Base-by-base conservation (phyloP, 805 yeast species). In the Saccharomyces jurei region DNA sequence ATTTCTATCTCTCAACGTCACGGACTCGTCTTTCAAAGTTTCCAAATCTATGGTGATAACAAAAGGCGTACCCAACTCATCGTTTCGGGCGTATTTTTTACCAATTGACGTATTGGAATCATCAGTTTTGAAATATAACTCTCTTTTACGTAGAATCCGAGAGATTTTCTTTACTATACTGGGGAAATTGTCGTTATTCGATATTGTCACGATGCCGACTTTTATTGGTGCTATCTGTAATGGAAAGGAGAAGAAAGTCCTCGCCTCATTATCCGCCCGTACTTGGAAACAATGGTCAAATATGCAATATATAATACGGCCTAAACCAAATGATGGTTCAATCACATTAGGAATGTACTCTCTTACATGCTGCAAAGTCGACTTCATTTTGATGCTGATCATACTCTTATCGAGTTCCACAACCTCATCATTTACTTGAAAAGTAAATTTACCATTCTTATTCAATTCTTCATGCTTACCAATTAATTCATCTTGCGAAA, bases 241-340 rank as follows among this genome's bases (percentile, higher is more conserved):
- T 60, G 94, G 90, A 78, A 94, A 87, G 10, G 97, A 89, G 60
- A 94, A 77, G 11, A 89, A 96, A 66, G 92, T 84, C 74, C 96
- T 91, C 55, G 88, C 85, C 58, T 84, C 81, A 62, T 87, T 89
- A 69, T 87, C 97, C 21, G 96, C 89, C 75, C 99, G 86, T 52
- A 86, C 74, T 96, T 97, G 94, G 87, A 86, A 94, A 51, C 82
- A 80, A 74, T 94, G 99, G 77, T 94, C 99, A 67, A 91, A 87
- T 62, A 92, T 74, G 46, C 96, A 81, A 76, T 94, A 94, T 61
- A 94, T 77, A 71, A 95, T 89, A 77, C 99, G 91, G 57, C 99
- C 99, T 69, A 94, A 86, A 81, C 99, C 99, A 68, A 94, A 94
- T 4, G 99, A 94, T 58, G 99, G 99, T 77, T 94, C 99, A 66